Evolutionary conservation across 169 alveolate genomes (phyloP).

Genomic region (Amoebophrya sp.): DNA sequence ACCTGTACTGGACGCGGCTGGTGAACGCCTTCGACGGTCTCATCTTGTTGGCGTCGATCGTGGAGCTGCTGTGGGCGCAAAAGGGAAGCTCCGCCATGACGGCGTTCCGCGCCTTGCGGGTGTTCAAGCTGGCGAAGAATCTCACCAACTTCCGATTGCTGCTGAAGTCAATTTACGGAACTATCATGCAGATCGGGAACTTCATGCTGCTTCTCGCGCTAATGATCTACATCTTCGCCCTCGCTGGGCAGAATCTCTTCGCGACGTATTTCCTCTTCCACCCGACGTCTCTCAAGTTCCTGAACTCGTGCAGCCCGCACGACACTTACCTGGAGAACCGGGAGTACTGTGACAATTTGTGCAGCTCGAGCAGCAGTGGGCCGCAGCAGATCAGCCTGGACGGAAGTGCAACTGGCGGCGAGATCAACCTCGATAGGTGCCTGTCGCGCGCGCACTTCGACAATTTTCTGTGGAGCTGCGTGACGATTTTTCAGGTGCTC

Average conservation of each 20-base stretch:
- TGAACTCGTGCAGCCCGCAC: neutral
- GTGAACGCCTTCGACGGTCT: conserved; percentile 16
- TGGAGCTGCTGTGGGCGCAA: neutral
- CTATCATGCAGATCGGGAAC: conserved; percentile 31
- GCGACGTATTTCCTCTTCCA: conserved; percentile 20
- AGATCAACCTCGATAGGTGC: neutral
- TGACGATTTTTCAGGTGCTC: conserved; percentile 51
- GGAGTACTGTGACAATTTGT: neutral
- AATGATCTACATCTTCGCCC: conserved; percentile 35
- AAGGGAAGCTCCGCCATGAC: conserved; percentile 25
- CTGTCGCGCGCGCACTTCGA: conserved; percentile 32
- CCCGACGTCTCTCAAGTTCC: neutral
- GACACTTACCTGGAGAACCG: neutral
- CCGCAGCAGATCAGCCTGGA: too few relatives aligned
- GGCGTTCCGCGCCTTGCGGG: conserved; percentile 37
- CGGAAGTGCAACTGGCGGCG: too few relatives aligned
- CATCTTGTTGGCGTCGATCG: neutral
- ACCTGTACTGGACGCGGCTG: neutral
- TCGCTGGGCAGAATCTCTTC: conserved; percentile 35
- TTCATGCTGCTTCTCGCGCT: conserved; percentile 32
- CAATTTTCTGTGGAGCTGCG: conserved; percentile 43
- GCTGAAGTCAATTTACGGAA: conserved; percentile 16
- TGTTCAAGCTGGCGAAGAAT: conserved; percentile 38
- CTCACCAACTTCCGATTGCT: conserved; percentile 24
- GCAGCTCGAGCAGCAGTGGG: too few relatives aligned